A percentile compares a stretch with the other conserved stretches of the same genome.
phyloP scores from a whole-genome alignment of 306 rosid genomes.

The Sechiopsis laciniata region DNA sequence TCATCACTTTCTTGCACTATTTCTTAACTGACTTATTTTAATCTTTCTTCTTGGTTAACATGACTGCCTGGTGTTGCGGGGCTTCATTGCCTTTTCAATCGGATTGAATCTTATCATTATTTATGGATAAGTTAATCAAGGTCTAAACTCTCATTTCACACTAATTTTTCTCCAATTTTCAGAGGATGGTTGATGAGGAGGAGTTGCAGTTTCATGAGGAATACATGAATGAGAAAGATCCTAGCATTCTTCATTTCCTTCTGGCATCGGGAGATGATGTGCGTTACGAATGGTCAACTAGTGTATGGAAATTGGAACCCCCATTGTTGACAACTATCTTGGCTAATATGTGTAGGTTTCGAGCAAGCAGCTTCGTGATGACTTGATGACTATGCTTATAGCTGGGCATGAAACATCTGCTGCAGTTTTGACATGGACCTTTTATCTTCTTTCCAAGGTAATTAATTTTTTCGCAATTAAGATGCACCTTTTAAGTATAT shows the following conservation, averaged over 20 bases:
- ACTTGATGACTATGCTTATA: conserved; percentile 97
- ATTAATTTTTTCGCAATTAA: neutral
- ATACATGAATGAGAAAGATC: conserved; percentile 92
- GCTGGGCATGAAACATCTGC: conserved; percentile 99
- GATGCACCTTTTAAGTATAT: neutral
- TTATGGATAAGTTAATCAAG: neutral
- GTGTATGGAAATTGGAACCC: too few species aligned
- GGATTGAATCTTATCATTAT: neutral
- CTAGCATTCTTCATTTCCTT: conserved; percentile 90
- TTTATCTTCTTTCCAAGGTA: conserved; percentile 83
- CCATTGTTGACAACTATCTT: conserved; percentile 23
- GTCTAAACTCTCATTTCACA: neutral
- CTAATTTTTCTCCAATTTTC: conserved; percentile 30
- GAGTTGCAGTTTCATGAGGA: conserved; percentile 94
- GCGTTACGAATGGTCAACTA: conserved; percentile 15
- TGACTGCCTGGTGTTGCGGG: neutral
- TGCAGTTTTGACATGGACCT: conserved; percentile 97
- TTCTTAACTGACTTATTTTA: neutral
- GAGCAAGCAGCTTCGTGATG: conserved; percentile 98
- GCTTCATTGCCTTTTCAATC: neutral
- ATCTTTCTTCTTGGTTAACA: neutral
- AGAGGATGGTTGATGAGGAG: conserved; percentile 97
- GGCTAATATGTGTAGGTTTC: conserved; percentile 55
- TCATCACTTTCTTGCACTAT: neutral
- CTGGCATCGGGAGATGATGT: conserved; percentile 98